Conservation (phyloP, 108 stramenopile species). For the Chaetoceros muelleri region DNA sequence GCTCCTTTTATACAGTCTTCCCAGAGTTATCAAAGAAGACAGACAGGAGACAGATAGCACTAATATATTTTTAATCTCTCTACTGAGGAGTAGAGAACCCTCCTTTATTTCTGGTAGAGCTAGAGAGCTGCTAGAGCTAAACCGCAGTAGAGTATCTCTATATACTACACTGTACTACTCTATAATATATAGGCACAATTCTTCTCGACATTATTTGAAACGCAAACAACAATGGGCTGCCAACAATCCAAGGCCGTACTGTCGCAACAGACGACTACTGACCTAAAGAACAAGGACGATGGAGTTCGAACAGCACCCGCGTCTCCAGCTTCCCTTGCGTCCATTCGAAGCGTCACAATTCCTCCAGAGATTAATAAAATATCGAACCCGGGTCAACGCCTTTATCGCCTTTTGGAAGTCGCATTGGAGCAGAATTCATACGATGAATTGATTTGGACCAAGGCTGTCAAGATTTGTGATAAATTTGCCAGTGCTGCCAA, state of each 20-base stretch:
- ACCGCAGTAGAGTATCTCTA: too few species aligned
- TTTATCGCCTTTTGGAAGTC: neutral
- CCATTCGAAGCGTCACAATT: neutral
- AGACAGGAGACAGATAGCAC: too few species aligned
- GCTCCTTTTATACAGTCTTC: too few species aligned
- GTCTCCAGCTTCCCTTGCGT: neutral
- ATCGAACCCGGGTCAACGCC: neutral
- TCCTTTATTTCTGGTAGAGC: too few species aligned
- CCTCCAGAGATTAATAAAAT: neutral
- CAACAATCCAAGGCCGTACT: neutral
- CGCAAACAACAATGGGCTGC: neutral
- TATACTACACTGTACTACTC: too few species aligned
- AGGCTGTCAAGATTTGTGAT: slow-evolving; percentile 1
- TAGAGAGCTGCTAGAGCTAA: too few species aligned
- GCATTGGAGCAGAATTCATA: neutral
- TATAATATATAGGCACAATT: neutral
- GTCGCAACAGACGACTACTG: neutral
- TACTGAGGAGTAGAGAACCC: too few species aligned
- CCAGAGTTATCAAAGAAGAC: too few species aligned
- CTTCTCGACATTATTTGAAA: too few species aligned
- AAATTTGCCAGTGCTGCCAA: neutral
- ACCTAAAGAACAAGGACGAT: neutral
- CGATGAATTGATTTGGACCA: slow-evolving; percentile 1
- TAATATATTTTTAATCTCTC: too few species aligned
- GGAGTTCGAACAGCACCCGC: neutral